Evolutionary conservation across 1,284 basidiomycete genomes (phyloP), one percentile per base, ranked within the genome.

Genomic region (Pseudomicrostroma phylloplanum): DNA sequence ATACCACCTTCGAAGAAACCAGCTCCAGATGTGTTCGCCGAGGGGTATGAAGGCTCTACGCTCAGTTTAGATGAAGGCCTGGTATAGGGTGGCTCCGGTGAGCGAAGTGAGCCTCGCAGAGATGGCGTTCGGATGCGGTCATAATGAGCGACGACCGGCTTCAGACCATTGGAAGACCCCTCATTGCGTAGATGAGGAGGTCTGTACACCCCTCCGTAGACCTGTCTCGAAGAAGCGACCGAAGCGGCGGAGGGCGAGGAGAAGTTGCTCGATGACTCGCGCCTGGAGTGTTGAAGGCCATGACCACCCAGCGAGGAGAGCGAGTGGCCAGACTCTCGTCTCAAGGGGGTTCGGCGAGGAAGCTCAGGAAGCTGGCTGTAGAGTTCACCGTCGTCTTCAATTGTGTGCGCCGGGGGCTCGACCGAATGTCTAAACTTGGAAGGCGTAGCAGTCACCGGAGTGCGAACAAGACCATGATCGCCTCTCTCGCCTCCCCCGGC

Each of bases 91-190:
- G 68, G 66, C 30, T 74, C 72, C n/a, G 70, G 59, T 12, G 69
- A 69, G 13, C 72, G 61, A 15, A 66, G 67, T 12, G 64, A 61
- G 23, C 72, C 72, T 19, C 72, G 67, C 9, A 74, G 63, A 43
- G 67, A 73, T 0, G 72, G 71, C 13, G 72, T 72, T 15, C 72
- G 53, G 13, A 74, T 67, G 36, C 72, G 63, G 58, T 74, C 72
- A 57, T 74, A 74, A 51, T 74, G 72, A 1, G 72, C 70, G 1
- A 74, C 66, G 57, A 62, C 65, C 1, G 72, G 64, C 51, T 66
- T 64, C 30, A 74, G 67, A 6, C 63, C 67, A 2, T 67, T 67
- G 2, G 66, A 56, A 57, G 65, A 67, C 23, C 64, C 67, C 3
- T 67, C 61, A 19, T 68, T 70, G 30, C 72, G 57, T 26, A 74